Evolutionary conservation across 169 alveolate genomes (phyloP).

Genomic region (Cryptosporidium parvum): DNA sequence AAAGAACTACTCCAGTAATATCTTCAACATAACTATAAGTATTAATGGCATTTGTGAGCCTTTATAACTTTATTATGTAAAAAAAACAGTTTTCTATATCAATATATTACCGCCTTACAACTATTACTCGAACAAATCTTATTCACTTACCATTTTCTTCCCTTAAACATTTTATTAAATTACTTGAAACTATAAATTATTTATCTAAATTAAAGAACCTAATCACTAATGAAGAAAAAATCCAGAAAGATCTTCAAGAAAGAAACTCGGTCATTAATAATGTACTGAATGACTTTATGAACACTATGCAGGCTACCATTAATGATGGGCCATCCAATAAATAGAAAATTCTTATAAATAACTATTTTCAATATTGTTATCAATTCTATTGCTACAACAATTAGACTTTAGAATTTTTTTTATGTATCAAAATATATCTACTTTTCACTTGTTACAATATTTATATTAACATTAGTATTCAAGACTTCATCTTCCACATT

Average conservation of each 20-base stretch:
- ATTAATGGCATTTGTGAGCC: background rate
- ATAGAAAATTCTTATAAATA: background rate
- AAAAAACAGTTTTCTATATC: background rate
- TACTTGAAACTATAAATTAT: background rate
- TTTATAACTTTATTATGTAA: too few relatives aligned
- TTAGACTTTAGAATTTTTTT: background rate
- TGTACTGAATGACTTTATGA: conserved; percentile 66
- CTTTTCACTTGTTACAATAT: background rate
- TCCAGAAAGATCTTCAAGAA: conserved; percentile 44
- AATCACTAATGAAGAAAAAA: conserved; percentile 51
- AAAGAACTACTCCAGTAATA: background rate
- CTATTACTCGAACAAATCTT: background rate
- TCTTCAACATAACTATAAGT: too few relatives aligned
- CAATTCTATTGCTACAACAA: background rate
- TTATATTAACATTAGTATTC: too few relatives aligned
- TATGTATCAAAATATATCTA: background rate
- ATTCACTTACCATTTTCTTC: background rate
- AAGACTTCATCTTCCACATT: background rate
- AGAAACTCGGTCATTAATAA: conserved; percentile 25
- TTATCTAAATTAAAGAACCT: conserved; percentile 19
- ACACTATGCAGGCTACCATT: conserved; percentile 64
- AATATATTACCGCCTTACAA: background rate
- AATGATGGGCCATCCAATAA: conserved; percentile 15
- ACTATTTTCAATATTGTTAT: background rate
- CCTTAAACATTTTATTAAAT: background rate